These are phyloP conservation scores for Dimargaris cristalligena DNA, from an alignment of 192 early-diverging fungal genomes.

Conservation along the genomic window DNA sequence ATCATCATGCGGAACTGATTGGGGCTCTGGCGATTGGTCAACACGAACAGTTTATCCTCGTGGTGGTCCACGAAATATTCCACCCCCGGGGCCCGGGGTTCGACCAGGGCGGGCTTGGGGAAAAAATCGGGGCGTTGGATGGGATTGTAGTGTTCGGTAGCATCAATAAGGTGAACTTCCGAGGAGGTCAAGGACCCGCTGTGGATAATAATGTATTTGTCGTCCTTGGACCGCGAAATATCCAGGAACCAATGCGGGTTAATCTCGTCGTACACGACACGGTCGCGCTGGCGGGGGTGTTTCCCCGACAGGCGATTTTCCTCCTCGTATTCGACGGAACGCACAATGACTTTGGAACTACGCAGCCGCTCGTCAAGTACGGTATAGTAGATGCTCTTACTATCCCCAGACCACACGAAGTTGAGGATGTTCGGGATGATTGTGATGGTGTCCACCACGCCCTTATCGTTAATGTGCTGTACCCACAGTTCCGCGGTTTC, in stretches of 20 bases:
- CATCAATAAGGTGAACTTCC: constrained; percentile 39
- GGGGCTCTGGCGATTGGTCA: constrained; percentile 18
- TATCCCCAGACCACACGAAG: constrained; percentile 50
- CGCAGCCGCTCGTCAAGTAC: constrained; percentile 49
- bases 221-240: constrained; percentile 57
- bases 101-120: constrained; percentile 29
- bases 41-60: constrained; percentile 22
- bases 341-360: constrained; percentile 32
- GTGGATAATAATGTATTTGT: constrained; percentile 44
- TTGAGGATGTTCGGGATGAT: constrained; percentile 18
- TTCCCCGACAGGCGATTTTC: neutral
- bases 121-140: constrained; percentile 21
- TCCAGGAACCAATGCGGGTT: constrained; percentile 56
- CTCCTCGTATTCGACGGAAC: constrained; percentile 13
- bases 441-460: constrained; percentile 14
- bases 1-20: constrained; percentile 47
- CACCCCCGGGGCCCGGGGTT: constrained; percentile 33
- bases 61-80: constrained; percentile 70
- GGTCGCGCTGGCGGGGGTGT: constrained; percentile 16
- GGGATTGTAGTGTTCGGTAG: constrained; percentile 6
- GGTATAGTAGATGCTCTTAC: constrained; percentile 44
- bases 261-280: constrained; percentile 40
- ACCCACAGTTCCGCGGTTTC: constrained; percentile 21
- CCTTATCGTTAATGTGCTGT: constrained; percentile 11
- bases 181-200: constrained; percentile 54